These are phyloP conservation scores for Phytophthora hibernalis DNA, from an alignment of 352 stramenopile genomes.

Conservation along the genomic window DNA sequence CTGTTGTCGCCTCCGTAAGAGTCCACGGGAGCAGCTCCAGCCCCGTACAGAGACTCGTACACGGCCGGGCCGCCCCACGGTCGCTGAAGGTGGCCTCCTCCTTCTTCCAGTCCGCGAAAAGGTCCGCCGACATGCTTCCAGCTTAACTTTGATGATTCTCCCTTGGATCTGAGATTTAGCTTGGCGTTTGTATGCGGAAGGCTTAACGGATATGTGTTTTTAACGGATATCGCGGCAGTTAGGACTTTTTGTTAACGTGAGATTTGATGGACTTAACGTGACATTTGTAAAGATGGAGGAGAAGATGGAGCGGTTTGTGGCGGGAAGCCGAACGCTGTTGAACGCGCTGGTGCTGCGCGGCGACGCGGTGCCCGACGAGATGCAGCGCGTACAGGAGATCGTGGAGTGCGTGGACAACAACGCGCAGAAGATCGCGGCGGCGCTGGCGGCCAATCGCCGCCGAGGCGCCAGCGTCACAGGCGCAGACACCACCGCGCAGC, in stretches of 20 bases:
- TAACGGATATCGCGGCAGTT: background rate
- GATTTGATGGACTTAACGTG: too few relatives aligned
- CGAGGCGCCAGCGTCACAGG: constrained; percentile 25
- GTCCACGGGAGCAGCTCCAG: constrained; percentile 24
- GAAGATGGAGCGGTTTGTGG: constrained; percentile 31
- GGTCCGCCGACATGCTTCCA: constrained; percentile 81
- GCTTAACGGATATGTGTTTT: too few relatives aligned
- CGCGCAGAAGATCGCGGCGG: constrained; percentile 67
- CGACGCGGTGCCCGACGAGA: constrained; percentile 46
- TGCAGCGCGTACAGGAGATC: constrained; percentile 66
- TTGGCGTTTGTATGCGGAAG: constrained; percentile 18
- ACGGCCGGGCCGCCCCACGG: too few relatives aligned
- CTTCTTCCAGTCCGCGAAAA: constrained; percentile 91
- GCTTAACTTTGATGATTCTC: constrained; percentile 17
- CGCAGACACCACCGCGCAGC: constrained; percentile 48
- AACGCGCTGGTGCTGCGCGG: constrained; percentile 38
- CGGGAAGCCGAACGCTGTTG: constrained; percentile 44
- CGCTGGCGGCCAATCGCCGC: constrained; percentile 51
- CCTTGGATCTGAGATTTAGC: constrained; percentile 6
- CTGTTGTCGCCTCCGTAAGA: constrained; percentile 42
- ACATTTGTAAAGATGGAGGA: background rate
- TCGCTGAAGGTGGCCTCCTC: constrained; percentile 62
- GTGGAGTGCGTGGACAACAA: constrained; percentile 77
- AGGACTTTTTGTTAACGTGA: too few relatives aligned
- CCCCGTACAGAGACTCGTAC: constrained; percentile 54